Evolutionary conservation across 106 monocot genomes (phyloP).

Genomic region (Chionographis japonica): DNA sequence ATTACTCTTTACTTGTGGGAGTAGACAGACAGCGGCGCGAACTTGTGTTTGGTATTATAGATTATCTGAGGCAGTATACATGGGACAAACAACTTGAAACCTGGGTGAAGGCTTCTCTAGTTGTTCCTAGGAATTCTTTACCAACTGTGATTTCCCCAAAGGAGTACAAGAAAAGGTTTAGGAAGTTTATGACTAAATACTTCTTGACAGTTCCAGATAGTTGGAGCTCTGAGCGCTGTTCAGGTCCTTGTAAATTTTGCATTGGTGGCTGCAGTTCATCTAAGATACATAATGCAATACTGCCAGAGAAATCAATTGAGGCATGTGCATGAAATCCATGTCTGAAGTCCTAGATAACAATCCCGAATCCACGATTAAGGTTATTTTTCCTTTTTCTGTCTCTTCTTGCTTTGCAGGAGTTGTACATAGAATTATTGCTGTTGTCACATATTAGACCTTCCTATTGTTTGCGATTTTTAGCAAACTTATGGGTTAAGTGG

Average conservation of each 20-base stretch:
- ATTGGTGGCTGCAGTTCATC: constrained; percentile 6
- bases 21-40: constrained; percentile 72
- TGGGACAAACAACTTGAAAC: constrained; percentile 99
- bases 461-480: constrained; percentile 52
- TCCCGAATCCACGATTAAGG: no score
- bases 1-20: constrained; percentile 93
- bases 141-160: constrained; percentile 93
- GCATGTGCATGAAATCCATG: constrained; percentile 2
- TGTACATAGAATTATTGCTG: constrained; percentile 16
- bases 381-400: background rate
- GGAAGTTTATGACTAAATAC: constrained; percentile 83
- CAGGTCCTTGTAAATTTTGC: constrained; percentile 21
- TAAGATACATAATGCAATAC: constrained; percentile 4
- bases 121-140: constrained; percentile 78
- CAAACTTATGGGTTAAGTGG: constrained; percentile 32
- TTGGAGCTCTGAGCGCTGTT: constrained; percentile 39
- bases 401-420: constrained; percentile 1
- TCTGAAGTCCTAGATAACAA: constrained; percentile 1
- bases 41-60: constrained; percentile 98
- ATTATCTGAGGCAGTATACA: constrained; percentile 95
- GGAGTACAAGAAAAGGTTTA: constrained; percentile 94
- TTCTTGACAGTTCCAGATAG: constrained; percentile 77
- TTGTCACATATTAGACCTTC: constrained; percentile 14
- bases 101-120: constrained; percentile 80
- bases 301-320: constrained; percentile 10